These are phyloP conservation scores for Candida tropicalis DNA, from an alignment of 1,139 yeast genomes.

Conservation along the genomic window DNA sequence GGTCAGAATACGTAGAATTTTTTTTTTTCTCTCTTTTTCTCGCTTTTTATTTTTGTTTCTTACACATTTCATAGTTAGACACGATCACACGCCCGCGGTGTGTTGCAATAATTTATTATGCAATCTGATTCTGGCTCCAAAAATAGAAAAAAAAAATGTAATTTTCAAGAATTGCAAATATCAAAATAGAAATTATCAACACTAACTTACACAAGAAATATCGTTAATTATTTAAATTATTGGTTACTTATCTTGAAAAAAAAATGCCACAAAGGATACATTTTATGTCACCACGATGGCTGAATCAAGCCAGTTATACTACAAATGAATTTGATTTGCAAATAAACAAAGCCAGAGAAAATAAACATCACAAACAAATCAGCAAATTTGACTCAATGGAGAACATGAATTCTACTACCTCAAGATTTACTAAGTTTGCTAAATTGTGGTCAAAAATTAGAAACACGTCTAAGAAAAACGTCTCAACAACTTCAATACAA, in stretches of 20 bases:
- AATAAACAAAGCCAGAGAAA: background rate
- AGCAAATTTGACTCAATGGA: background rate
- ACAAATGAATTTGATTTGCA: constrained; percentile 4
- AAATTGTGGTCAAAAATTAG: constrained; percentile 5
- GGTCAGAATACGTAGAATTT: background rate
- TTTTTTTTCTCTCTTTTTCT: background rate
- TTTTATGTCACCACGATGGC: constrained; percentile 1
- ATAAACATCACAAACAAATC: background rate
- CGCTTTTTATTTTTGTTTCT: background rate
- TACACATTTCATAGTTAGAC: too few relatives aligned
- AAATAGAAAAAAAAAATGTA: background rate
- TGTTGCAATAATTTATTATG: constrained; percentile 2
- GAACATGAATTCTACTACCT: background rate
- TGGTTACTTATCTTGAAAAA: background rate
- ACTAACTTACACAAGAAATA: too few relatives aligned
- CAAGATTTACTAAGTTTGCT: background rate
- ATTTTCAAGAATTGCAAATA: too few relatives aligned
- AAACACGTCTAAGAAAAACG: constrained; percentile 1
- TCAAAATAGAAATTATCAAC: background rate
- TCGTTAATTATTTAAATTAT: too few relatives aligned
- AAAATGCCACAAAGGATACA: background rate
- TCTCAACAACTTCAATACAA: background rate
- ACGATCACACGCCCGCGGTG: background rate
- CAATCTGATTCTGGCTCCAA: background rate
- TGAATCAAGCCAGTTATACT: background rate